These are phyloP conservation scores for Aspergillus pseudotamarii DNA, from an alignment of 2,329 filamentous ascomycete species.

Conservation along the genomic window DNA sequence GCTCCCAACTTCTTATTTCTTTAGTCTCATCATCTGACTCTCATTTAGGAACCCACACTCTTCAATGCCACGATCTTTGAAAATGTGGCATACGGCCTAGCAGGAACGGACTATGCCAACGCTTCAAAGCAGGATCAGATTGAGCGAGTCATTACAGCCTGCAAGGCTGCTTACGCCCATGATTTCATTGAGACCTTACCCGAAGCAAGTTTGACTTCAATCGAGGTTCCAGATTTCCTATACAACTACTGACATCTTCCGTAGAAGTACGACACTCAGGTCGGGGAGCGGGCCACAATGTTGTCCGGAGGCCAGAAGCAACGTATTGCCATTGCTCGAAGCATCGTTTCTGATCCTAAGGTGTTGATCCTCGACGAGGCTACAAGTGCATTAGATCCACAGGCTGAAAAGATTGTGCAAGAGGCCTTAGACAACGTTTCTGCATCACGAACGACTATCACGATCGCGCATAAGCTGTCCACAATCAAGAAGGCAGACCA, in stretches of 20 bases:
- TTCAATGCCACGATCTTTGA: constrained; percentile 68
- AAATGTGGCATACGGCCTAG: constrained; percentile 64
- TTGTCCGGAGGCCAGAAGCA: constrained; percentile 83
- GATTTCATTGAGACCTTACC: constrained; percentile 61
- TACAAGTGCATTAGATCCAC: constrained; percentile 61
- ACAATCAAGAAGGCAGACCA: constrained; percentile 60
- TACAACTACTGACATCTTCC: neutral
- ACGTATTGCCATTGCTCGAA: constrained; percentile 76
- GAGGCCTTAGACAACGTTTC: constrained; percentile 58
- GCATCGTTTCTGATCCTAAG: constrained; percentile 68
- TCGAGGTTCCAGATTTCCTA: too few relatives aligned
- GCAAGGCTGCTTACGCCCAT: constrained; percentile 68
- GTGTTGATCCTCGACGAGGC: constrained; percentile 84
- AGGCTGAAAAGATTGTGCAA: constrained; percentile 57
- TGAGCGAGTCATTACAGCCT: constrained; percentile 63
- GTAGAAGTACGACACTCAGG: constrained; percentile 66
- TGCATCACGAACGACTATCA: constrained; percentile 67
- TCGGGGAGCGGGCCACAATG: constrained; percentile 73
- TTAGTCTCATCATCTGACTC: neutral
- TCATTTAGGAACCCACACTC: constrained; percentile 60
- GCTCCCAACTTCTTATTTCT: neutral
- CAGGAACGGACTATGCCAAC: constrained; percentile 39
- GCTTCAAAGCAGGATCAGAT: constrained; percentile 40
- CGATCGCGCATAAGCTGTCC: constrained; percentile 66
- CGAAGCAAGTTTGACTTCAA: neutral